Percentiles rank a stretch among this genome's conserved stretches.
These are phyloP conservation scores for Aciculosporium take DNA, from an alignment of 2,329 filamentous ascomycete genomes.

Conservation along the genomic window DNA sequence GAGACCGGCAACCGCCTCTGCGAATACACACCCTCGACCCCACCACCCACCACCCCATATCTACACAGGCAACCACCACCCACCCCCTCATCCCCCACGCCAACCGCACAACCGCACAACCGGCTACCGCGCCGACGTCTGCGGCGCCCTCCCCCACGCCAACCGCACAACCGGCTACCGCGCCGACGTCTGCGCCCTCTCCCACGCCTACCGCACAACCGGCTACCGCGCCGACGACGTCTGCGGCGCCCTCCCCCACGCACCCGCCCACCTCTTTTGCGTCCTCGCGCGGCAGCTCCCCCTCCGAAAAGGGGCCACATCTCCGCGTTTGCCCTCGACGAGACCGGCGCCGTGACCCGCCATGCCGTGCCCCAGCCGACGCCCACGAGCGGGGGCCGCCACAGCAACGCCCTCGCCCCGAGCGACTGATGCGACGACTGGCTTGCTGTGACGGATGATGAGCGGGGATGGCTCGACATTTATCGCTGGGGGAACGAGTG, in stretches of 20 bases:
- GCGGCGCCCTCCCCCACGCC: constrained; percentile 46
- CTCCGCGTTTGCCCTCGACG: constrained; percentile 58
- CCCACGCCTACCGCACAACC: constrained; percentile 39
- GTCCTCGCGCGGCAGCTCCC: constrained; percentile 64
- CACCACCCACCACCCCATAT: constrained; percentile 56
- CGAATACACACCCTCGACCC: constrained; percentile 70
- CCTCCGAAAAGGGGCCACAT: constrained; percentile 81
- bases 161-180: constrained; percentile 54
- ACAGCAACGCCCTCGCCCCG: constrained; percentile 77
- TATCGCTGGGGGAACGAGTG: constrained; percentile 79
- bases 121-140: constrained; percentile 79
- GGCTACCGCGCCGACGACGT: constrained; percentile 79
- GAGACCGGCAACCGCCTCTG: constrained; percentile 76
- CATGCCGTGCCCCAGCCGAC: constrained; percentile 76
- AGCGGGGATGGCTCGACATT: constrained; percentile 76
- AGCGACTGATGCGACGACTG: constrained; percentile 78
- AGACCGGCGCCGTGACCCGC: constrained; percentile 55
- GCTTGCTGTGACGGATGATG: constrained; percentile 80
- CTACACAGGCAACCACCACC: constrained; percentile 63
- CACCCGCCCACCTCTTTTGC: too few species aligned
- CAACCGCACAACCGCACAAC: constrained; percentile 33
- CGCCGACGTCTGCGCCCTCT: constrained; percentile 68
- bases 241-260: constrained; percentile 59
- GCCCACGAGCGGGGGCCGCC: constrained; percentile 72
- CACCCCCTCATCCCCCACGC: too few species aligned